Evolutionary conservation across 768 basidiomycete species (phyloP), one percentile per base, ranked within the genome.

Genomic region (Boletus sensibilis): DNA sequence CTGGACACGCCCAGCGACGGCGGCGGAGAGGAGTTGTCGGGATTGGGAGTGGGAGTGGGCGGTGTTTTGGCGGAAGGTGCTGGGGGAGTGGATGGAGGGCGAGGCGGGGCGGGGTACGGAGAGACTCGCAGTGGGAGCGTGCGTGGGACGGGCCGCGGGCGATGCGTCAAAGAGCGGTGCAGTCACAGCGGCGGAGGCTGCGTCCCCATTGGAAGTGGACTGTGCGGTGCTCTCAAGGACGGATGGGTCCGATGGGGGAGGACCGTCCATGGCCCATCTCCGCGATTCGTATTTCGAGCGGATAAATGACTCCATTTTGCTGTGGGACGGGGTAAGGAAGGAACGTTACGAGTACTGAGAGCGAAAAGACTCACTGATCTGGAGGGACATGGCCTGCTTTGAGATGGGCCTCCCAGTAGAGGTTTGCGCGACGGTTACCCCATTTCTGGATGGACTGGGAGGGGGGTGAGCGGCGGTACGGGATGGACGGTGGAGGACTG

Each of bases 261-360:
- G 88, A 0, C 91, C 94, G n/a, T 95, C 90, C 72, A 88, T 75
- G 2, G 95, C 96, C 96, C 96, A 99, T 55, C 96, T 79, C 25
- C 82, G 80, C 3, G 89, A 85, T 72, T 99, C 96, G 71, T 99
- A 99, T 72, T 99, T 98, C 21, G 92, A 94, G 48, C 96, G 88
- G 57, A 98, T 90, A 74, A 94, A 98, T 0, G 92, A 94, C 55
- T 98, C 96, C 79, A 98, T 94, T 82, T 98, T 98, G 71, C 95
- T 96, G 68, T 20, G 4, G 23, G 25, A 20, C 9, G 8, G 14
- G 21, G 45, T 34, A 39, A 29, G 45, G n/a, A 5, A 16, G 4
- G 4, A 0, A 35, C 3, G 13, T n/a, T 6, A 3, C 20, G 18
- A 31, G n/a, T 13, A 9, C 7, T 18, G 25, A 18, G 13, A 46